A percentile compares a stretch with the other conserved stretches of the same genome.
phyloP scores from a whole-genome alignment of 2,329 filamentous ascomycete species.

The Pseudocercospora crystallina region DNA sequence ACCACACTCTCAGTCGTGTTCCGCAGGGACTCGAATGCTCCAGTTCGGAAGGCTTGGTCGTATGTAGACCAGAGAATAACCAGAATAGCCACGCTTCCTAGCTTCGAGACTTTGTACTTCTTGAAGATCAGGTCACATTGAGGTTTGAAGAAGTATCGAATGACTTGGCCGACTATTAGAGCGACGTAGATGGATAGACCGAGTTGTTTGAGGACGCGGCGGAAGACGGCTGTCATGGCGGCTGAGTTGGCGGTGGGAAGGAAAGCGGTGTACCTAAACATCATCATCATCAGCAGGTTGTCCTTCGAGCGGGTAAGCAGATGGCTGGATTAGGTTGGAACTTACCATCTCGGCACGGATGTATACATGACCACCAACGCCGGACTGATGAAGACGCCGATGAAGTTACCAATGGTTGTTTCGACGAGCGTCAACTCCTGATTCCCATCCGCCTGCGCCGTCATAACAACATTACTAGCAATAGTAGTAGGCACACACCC shows the following conservation, averaged over 20 bases:
- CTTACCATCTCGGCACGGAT: conserved; percentile 52
- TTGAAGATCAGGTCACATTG: conserved; percentile 54
- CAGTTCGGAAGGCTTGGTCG: conserved; percentile 62
- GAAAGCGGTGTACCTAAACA: conserved; percentile 53
- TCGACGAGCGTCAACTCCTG: conserved; percentile 50
- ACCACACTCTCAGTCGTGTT: conserved; percentile 61
- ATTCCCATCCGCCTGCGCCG: conserved; percentile 65
- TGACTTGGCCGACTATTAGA: conserved; percentile 58
- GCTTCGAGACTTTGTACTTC: conserved; percentile 46
- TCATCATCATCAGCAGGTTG: no score
- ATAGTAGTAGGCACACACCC: conserved; percentile 70
- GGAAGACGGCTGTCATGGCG: conserved; percentile 62
- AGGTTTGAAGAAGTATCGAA: conserved; percentile 58
- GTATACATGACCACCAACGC: conserved; percentile 63
- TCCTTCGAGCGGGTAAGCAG: background rate
- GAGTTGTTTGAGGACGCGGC: conserved; percentile 65
- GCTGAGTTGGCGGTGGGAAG: conserved; percentile 56
- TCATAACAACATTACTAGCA: conserved; percentile 73
- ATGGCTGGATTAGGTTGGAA: conserved; percentile 37
- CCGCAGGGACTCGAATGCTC: conserved; percentile 59
- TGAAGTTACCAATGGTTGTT: conserved; percentile 67
- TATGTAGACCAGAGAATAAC: conserved; percentile 64
- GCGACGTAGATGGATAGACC: conserved; percentile 68
- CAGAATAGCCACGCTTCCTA: conserved; percentile 47
- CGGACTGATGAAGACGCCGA: conserved; percentile 67